A percentile compares a stretch with the other conserved stretches of the same genome.
phyloP scores from a whole-genome alignment of 2,329 filamentous ascomycete species.

The Podosphaera xanthii region DNA sequence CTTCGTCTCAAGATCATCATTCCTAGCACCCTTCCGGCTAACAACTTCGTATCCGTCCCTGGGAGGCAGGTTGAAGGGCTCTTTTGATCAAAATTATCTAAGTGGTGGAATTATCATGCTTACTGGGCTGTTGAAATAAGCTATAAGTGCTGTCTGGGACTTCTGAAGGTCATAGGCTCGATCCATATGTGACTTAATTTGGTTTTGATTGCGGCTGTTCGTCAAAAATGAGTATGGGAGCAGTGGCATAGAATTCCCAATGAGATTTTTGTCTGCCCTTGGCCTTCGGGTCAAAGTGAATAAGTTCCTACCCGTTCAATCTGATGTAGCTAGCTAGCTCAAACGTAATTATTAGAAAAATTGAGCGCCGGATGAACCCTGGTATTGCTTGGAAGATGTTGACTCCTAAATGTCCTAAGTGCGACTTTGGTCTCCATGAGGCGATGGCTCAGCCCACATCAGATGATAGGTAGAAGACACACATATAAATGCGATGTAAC shows the following conservation, averaged over 20 bases:
- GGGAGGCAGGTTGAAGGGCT: neutral
- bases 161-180: neutral
- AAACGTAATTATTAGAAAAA: neutral
- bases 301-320: neutral
- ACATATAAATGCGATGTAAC: no score
- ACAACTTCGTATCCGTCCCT: neutral
- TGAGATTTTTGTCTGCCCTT: neutral
- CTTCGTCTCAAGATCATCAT: neutral
- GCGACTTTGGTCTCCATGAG: neutral
- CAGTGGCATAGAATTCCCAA: neutral
- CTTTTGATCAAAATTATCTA: neutral
- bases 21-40: neutral
- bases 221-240: neutral
- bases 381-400: neutral
- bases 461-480: neutral
- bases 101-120: neutral
- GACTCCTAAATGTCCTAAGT: neutral
- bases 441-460: neutral
- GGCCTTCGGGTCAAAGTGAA: neutral
- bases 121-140: neutral
- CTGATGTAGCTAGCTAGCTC: neutral
- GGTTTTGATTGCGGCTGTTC: neutral
- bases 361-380: neutral
- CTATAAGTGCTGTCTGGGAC: neutral
- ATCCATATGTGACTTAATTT: neutral